phyloP scores from a whole-genome alignment of 2,329 filamentous ascomycete genomes.

The Sphaerulina populicola region DNA sequence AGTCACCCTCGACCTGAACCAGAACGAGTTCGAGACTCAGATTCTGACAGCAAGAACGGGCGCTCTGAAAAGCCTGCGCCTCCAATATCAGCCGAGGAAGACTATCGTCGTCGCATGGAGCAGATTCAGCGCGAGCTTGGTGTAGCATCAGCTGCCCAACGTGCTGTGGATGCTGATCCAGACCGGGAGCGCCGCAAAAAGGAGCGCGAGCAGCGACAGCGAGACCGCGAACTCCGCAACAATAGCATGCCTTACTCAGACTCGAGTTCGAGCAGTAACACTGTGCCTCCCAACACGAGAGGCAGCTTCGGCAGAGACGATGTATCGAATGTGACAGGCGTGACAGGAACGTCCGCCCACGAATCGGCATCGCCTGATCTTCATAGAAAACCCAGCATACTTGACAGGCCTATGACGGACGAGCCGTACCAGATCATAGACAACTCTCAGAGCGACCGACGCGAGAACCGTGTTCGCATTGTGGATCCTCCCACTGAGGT shows the following conservation, averaged over 20 bases:
- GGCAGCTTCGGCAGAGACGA: slow-evolving; percentile 24
- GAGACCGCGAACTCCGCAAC: slow-evolving; percentile 23
- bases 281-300: background rate
- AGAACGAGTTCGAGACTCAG: slow-evolving; percentile 8
- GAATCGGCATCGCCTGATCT: slow-evolving; percentile 18
- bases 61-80: slow-evolving; percentile 21
- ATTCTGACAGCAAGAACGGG: slow-evolving; percentile 13
- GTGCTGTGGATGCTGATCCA: slow-evolving; percentile 25
- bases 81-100: slow-evolving; percentile 42
- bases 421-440: slow-evolving; percentile 30
- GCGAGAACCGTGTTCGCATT: slow-evolving; percentile 44
- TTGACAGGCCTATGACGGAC: slow-evolving; percentile 27
- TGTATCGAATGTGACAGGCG: slow-evolving; percentile 5
- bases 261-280: slow-evolving; percentile 13
- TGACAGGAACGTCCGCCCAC: background rate
- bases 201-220: slow-evolving; percentile 29
- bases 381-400: slow-evolving; percentile 27
- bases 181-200: slow-evolving; percentile 29
- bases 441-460: slow-evolving; percentile 29
- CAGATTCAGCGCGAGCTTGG: slow-evolving; percentile 41
- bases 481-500: slow-evolving; percentile 61
- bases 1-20: slow-evolving; percentile 5
- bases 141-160: slow-evolving; percentile 23
- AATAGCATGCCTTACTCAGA: slow-evolving; percentile 13
- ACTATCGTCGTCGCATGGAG: slow-evolving; percentile 44